phyloP scores from a whole-genome alignment of 208 protist genomes.

The Trypanosoma platydactyli region DNA sequence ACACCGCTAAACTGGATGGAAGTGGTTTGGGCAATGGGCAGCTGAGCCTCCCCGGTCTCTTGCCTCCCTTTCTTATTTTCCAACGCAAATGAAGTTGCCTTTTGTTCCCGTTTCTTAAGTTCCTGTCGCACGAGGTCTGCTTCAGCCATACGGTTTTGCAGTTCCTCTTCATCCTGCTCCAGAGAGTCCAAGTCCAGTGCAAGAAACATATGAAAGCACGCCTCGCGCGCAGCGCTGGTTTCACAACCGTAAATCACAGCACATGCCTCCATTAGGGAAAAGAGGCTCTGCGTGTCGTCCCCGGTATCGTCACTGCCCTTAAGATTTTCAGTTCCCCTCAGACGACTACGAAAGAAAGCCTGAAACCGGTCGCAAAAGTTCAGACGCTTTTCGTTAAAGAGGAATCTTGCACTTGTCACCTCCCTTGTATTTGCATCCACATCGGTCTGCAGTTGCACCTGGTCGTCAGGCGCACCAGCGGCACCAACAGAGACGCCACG shows the following conservation, averaged over 20 bases:
- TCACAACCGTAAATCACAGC: slow-evolving; percentile 83
- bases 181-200: slow-evolving; percentile 69
- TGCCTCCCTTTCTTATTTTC: background rate
- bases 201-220: slow-evolving; percentile 70
- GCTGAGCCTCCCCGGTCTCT: background rate
- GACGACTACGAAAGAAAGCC: slow-evolving; percentile 52
- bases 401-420: slow-evolving; percentile 70
- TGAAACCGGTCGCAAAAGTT: slow-evolving; percentile 87
- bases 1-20: background rate
- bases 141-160: slow-evolving; percentile 44
- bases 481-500: slow-evolving; percentile 50
- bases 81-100: background rate
- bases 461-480: slow-evolving; percentile 45
- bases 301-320: slow-evolving; percentile 3
- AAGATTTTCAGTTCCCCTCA: slow-evolving; percentile 16
- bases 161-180: slow-evolving; percentile 42
- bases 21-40: background rate
- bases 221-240: slow-evolving; percentile 52
- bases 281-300: slow-evolving; percentile 58
- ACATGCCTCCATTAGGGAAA: slow-evolving; percentile 89
- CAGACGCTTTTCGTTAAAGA: slow-evolving; percentile 82
- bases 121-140: slow-evolving; percentile 30
- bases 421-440: slow-evolving; percentile 66
- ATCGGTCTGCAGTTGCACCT: slow-evolving; percentile 62
- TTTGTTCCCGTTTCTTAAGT: background rate